These are phyloP conservation scores for Plasmodium reichenowi DNA, from an alignment of 169 alveolate species.

Conservation along the genomic window DNA sequence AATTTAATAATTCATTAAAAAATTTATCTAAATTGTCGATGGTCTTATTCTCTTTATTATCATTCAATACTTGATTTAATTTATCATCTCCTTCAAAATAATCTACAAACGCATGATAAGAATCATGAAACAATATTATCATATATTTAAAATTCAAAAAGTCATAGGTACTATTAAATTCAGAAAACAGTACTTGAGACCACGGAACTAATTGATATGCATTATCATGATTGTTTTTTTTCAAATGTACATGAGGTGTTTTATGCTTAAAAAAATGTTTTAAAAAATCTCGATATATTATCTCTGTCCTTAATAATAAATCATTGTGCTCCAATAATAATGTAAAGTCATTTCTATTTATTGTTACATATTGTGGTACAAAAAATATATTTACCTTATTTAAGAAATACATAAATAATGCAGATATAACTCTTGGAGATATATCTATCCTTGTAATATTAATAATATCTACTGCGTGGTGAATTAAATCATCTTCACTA, in stretches of 20 bases:
- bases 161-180: constrained; percentile 38
- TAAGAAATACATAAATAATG: constrained; percentile 13
- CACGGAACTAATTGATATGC: constrained; percentile 25
- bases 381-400: constrained; percentile 29
- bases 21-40: constrained; percentile 43
- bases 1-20: constrained; percentile 22
- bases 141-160: constrained; percentile 54
- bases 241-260: neutral
- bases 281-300: constrained; percentile 18
- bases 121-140: constrained; percentile 12
- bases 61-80: neutral
- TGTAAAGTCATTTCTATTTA: neutral
- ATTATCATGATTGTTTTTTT: neutral
- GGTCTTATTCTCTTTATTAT: neutral
- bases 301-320: constrained; percentile 8
- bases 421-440: constrained; percentile 41
- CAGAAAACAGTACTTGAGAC: constrained; percentile 9
- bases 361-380: constrained; percentile 45
- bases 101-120: neutral
- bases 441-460: constrained; percentile 40
- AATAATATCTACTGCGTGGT: constrained; percentile 18
- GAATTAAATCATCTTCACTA: constrained; percentile 40
- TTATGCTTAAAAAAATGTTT: constrained; percentile 12
- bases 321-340: constrained; percentile 44
- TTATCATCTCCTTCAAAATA: constrained; percentile 10